Percentiles rank a stretch among this genome's conserved stretches.
These are phyloP conservation scores for Didymellaceae sp. DNA, from an alignment of 2,329 filamentous ascomycete species.

Conservation along the genomic window DNA sequence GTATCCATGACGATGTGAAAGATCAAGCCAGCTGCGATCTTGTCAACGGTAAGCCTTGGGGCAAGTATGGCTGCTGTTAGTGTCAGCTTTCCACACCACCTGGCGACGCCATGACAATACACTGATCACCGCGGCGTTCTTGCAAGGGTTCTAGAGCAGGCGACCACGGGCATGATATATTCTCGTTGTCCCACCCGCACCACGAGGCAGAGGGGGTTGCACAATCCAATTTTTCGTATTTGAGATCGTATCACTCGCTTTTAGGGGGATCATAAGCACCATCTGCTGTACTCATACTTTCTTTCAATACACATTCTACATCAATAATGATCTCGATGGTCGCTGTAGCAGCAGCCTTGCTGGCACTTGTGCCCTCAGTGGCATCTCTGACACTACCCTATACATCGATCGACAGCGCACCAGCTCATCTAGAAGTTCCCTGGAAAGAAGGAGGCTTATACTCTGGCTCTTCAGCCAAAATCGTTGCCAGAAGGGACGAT, in stretches of 20 bases:
- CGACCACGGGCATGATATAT: constrained; percentile 24
- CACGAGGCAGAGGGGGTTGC: constrained; percentile 15
- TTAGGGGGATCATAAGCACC: neutral
- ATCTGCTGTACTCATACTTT: constrained; percentile 10
- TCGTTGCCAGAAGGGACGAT: constrained; percentile 9
- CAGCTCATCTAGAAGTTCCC: constrained; percentile 27
- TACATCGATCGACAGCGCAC: neutral
- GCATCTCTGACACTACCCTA: constrained; percentile 26
- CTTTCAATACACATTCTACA: constrained; percentile 1
- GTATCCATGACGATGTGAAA: constrained; percentile 25
- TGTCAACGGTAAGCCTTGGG: constrained; percentile 18
- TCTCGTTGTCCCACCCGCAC: constrained; percentile 24
- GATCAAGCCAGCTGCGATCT: constrained; percentile 16
- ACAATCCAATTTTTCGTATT: constrained; percentile 2
- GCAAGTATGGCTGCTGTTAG: constrained; percentile 21
- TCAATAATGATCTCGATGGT: constrained; percentile 21
- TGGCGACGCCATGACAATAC: constrained; percentile 15
- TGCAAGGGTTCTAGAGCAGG: constrained; percentile 18
- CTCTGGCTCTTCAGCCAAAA: constrained; percentile 8
- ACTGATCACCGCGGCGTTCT: constrained; percentile 16
- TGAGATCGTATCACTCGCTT: constrained; percentile 13
- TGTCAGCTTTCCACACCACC: constrained; percentile 28
- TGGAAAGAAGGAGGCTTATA: constrained; percentile 32
- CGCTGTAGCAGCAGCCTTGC: constrained; percentile 17
- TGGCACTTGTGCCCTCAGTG: constrained; percentile 25